Base-by-base conservation (phyloP, 2,329 filamentous ascomycete species). In the Colletotrichum sp. region DNA sequence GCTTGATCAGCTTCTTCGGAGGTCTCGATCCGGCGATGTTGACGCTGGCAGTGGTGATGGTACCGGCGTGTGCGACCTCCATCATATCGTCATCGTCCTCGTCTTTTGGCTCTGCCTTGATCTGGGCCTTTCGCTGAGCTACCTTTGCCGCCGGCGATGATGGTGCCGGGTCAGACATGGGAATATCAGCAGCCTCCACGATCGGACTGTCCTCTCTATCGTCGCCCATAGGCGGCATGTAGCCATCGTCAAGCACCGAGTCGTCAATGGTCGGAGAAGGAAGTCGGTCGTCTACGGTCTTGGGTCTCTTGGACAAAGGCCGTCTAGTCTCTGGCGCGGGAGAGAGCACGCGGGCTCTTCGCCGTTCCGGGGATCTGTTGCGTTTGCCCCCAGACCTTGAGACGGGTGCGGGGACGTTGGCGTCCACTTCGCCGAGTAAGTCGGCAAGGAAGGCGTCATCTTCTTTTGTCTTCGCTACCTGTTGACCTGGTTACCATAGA, bases 121-220 rank as follows among this genome's bases (percentile, higher is more conserved):
- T 85, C 81, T 85, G 90, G 78, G 82, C 86, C 84, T 94, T 97
- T 75, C 96, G 91, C 81, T 94, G 92, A 9, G 94, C 91, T 48
- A 93, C 94, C 80, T 96, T 96, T 56, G 92, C 91, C 8, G 95
- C 92, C 1, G 97, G 97, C 2, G 97, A 98, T 1, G 96, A 98
- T 13, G 95, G 96, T 55, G 94, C 89, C 4, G 93, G 92, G 80
- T 98, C 96, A 82, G 94, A 96, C 92, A 97, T 96, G n/a, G 89
- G 89, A n/a, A 95, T 85, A 73, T 90, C 89, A 30, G 83, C 80
- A 65, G 77, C 75, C 34, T 71, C 68, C 12, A 26, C 24, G 16
- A 80, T 78, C 55, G 86, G 82, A 80, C 93, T 92, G 77, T 97
- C 93, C 70, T 96, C 92, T 24, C 69, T 67, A n/a, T 48, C 69